A percentile compares a stretch with the other conserved stretches of the same genome.
Conservation (phyloP, 805 yeast species). For the Ogataea zsoltii region DNA sequence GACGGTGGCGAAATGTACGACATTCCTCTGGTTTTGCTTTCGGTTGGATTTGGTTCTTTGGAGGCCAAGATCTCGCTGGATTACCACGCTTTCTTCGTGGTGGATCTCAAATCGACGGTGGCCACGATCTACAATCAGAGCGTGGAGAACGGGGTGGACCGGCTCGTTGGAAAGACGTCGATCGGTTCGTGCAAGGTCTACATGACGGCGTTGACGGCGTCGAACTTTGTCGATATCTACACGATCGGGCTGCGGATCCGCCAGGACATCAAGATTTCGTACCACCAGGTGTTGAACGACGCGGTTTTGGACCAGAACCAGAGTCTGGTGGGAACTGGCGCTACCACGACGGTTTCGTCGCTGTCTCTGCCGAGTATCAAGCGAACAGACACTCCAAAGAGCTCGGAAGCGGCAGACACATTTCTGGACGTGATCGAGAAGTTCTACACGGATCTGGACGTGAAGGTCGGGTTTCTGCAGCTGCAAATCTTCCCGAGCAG, state of each 20-base stretch:
- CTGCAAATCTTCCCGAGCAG: constrained; percentile 82
- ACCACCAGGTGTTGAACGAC: constrained; percentile 71
- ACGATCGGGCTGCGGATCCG: constrained; percentile 69
- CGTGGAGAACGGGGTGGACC: constrained; percentile 55
- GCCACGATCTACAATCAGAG: constrained; percentile 70
- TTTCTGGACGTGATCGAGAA: constrained; percentile 35
- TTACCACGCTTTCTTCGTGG: constrained; percentile 78
- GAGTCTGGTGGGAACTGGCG: neutral
- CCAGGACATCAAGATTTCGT: constrained; percentile 71
- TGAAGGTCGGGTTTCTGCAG: constrained; percentile 54
- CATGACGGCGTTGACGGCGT: constrained; percentile 82
- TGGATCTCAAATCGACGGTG: constrained; percentile 47
- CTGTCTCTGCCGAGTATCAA: neutral
- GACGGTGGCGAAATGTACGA: constrained; percentile 42
- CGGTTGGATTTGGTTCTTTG: constrained; percentile 55
- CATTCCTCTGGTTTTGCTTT: constrained; percentile 67
- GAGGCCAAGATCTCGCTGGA: constrained; percentile 73
- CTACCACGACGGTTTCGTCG: neutral
- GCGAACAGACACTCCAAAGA: neutral
- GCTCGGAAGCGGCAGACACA: constrained; percentile 9
- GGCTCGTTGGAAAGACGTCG: constrained; percentile 51
- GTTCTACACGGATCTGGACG: constrained; percentile 68
- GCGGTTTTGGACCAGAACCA: constrained; percentile 36
- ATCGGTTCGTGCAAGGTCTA: constrained; percentile 59
- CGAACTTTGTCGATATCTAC: constrained; percentile 76